Conservation (phyloP, 1,284 basidiomycete genomes). For the Gymnopus androsaceus region DNA sequence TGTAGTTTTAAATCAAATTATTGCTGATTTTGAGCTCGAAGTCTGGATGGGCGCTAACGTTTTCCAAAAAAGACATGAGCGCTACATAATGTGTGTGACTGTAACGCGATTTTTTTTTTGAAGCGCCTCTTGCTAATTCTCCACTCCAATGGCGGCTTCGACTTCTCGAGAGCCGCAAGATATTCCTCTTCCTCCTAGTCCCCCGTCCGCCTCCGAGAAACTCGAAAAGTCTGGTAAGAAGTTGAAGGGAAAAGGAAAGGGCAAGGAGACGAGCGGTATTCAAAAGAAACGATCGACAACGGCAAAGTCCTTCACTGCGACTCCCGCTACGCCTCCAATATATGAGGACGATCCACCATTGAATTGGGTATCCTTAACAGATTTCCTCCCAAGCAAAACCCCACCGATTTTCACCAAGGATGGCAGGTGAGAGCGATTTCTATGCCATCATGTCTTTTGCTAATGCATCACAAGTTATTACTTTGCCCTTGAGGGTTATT, state of each 20-base stretch:
- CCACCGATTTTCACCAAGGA: conserved; percentile 84
- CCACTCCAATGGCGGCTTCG: conserved; percentile 36
- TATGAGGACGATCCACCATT: conserved; percentile 42
- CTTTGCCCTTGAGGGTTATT: conserved; percentile 77
- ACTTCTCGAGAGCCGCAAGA: conserved; percentile 36
- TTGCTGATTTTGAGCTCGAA: too few species aligned
- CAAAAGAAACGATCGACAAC: conserved; percentile 23
- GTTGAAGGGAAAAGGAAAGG: conserved; percentile 40
- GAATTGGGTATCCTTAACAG: conserved; percentile 75
- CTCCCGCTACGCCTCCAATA: conserved; percentile 15
- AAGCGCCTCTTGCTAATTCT: neutral
- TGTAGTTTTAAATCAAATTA: too few species aligned
- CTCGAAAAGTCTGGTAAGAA: conserved; percentile 19
- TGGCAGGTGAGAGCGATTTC: conserved; percentile 64
- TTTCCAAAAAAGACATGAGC: too few species aligned
- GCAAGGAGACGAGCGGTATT: conserved; percentile 30
- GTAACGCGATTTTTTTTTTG: conserved; percentile 9
- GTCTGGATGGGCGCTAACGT: too few species aligned
- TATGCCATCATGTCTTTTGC: conserved; percentile 8
- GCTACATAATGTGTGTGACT: neutral
- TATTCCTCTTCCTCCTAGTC: conserved; percentile 16
- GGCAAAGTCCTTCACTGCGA: conserved; percentile 18
- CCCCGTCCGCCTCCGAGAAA: conserved; percentile 1
- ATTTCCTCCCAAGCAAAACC: conserved; percentile 64
- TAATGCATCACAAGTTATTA: conserved; percentile 65